These are phyloP conservation scores for Chimonanthus praecox DNA, from an alignment of 164 flowering plant genomes.

Conservation along the genomic window DNA sequence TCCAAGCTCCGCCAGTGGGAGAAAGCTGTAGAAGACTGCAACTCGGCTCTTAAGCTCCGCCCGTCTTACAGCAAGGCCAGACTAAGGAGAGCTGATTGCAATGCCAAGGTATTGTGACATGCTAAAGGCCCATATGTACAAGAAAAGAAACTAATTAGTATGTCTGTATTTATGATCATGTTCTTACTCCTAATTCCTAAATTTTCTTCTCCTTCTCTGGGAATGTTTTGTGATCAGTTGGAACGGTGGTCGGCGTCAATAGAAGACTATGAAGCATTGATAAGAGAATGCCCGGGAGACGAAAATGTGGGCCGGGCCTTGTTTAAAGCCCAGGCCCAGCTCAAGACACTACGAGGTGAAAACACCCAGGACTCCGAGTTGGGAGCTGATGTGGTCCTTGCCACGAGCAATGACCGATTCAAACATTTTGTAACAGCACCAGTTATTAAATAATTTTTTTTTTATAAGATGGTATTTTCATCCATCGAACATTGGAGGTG, in stretches of 20 bases:
- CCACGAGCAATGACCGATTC: slow-evolving; percentile 48
- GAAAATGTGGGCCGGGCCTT: slow-evolving; percentile 53
- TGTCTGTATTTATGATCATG: background rate
- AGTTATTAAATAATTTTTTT: slow-evolving; percentile 24
- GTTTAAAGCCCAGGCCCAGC: slow-evolving; percentile 50
- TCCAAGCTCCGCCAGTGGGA: slow-evolving; percentile 69
- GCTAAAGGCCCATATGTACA: background rate
- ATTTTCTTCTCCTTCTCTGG: no score
- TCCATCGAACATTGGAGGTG: background rate
- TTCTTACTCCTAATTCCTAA: no score
- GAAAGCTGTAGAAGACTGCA: slow-evolving; percentile 78
- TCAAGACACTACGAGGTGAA: slow-evolving; percentile 43
- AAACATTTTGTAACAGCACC: slow-evolving; percentile 49
- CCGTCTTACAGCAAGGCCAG: slow-evolving; percentile 79
- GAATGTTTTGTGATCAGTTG: slow-evolving; percentile 31
- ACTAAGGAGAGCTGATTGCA: slow-evolving; percentile 65
- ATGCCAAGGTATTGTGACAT: slow-evolving; percentile 50
- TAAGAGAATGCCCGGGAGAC: slow-evolving; percentile 58
- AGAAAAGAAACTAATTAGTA: background rate
- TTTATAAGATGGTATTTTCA: background rate
- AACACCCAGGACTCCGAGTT: slow-evolving; percentile 34
- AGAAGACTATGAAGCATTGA: slow-evolving; percentile 68
- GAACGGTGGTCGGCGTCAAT: slow-evolving; percentile 77
- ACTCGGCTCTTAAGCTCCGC: slow-evolving; percentile 43
- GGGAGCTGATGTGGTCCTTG: slow-evolving; percentile 38